phyloP scores from a whole-genome alignment of 2,329 filamentous ascomycete species.

The Bipolaris cookei region DNA sequence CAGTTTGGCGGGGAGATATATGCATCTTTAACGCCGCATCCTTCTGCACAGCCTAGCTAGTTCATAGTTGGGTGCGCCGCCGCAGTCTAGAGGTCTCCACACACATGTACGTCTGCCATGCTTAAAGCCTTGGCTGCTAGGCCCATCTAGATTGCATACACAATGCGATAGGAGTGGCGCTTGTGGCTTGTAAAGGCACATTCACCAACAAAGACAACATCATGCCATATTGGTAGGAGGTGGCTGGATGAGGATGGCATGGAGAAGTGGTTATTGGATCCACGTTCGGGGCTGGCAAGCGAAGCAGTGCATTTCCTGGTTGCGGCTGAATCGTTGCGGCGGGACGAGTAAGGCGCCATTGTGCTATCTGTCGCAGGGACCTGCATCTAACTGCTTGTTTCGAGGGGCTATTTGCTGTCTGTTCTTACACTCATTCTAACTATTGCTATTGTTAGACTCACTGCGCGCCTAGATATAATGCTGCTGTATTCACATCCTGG shows the following conservation, averaged over 20 bases:
- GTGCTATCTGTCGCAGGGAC: neutral
- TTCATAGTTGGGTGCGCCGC: neutral
- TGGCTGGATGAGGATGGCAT: neutral
- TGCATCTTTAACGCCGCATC: constrained; percentile 7
- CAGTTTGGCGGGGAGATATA: neutral
- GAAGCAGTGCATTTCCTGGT: constrained; percentile 1
- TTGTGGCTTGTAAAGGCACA: neutral
- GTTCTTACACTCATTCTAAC: neutral
- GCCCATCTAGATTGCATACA: neutral
- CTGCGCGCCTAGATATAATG: neutral
- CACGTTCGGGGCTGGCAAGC: constrained; percentile 1
- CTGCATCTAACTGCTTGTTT: neutral
- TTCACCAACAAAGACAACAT: neutral
- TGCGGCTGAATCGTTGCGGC: constrained; percentile 8
- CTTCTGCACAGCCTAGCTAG: neutral
- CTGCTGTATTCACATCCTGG: neutral
- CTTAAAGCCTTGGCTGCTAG: constrained; percentile 9
- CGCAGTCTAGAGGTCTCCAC: constrained; percentile 4
- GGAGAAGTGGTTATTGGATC: neutral
- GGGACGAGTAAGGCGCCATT: neutral
- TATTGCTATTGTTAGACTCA: neutral
- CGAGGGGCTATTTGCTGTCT: neutral
- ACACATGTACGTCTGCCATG: constrained; percentile 6
- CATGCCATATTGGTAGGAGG: neutral
- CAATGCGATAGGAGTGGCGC: constrained; percentile 3